phyloP scores from a whole-genome alignment of 106 monocot genomes.

The Dioscorea alata region DNA sequence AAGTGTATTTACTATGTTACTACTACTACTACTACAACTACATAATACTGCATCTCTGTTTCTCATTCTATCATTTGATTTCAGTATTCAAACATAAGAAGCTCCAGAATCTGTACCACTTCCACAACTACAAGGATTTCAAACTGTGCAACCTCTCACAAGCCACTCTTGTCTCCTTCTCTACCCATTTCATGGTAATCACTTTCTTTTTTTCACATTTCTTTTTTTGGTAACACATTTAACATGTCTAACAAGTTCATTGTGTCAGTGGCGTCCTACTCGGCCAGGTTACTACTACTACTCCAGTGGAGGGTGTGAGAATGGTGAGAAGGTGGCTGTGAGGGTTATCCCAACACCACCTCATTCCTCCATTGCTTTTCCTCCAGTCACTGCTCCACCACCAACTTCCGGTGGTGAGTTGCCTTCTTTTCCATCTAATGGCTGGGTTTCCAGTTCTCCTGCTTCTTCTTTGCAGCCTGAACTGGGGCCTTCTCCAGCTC shows the following conservation, averaged over 20 bases:
- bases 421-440: slow-evolving; percentile 5
- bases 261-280: slow-evolving; percentile 29
- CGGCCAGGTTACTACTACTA: slow-evolving; percentile 33
- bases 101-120: slow-evolving; percentile 25
- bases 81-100: slow-evolving; percentile 21
- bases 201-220: not conserved
- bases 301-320: slow-evolving; percentile 12
- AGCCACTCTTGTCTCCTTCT: slow-evolving; percentile 14
- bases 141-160: slow-evolving; percentile 19
- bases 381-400: slow-evolving; percentile 22
- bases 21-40: too few relatives aligned
- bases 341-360: slow-evolving; percentile 11
- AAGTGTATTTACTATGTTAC: not conserved
- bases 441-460: slow-evolving; percentile 7
- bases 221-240: not conserved
- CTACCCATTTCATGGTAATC: slow-evolving; percentile 14
- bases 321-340: slow-evolving; percentile 15
- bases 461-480: slow-evolving; percentile 12
- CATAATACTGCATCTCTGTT: not conserved
- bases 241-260: not conserved
- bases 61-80: not conserved
- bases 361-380: not conserved
- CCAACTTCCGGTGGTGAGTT: slow-evolving; percentile 40
- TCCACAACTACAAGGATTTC: slow-evolving; percentile 13
- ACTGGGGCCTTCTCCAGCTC: slow-evolving; percentile 6